Evolutionary conservation across 208 protist genomes (phyloP), one percentile per base, ranked within the genome.

Genomic region (Trypanosoma rangeli): DNA sequence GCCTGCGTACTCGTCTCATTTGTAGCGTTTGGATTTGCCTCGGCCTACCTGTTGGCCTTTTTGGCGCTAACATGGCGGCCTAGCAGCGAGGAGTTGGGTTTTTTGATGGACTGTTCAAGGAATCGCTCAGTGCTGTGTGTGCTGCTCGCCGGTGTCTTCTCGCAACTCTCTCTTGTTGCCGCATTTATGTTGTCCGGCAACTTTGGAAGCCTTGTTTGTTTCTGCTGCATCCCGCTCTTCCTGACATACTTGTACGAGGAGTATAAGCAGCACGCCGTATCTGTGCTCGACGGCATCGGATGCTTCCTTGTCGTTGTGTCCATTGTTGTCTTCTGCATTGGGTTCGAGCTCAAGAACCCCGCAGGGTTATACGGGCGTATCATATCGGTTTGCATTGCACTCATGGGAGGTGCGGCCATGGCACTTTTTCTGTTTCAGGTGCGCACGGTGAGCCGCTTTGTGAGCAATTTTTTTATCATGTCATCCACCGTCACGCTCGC

Each of bases 161-260:
- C 74, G 1, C 62, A 66, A 22, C 28, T 79, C 8, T 66, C 37
- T 18, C 67, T 79, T n/a, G 63, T 70, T 57, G 37, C 26, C 39
- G 29, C 68, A 29, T 62, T 71, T 70, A 75, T 75, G 60, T 64
- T 79, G 55, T 26, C 4, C 50, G 44, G 33, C 48, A 55, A 48
- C 29, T 18, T 64, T 57, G 62, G 64, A n/a, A 56, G 48, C 26
- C 35, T 74, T 52, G 24, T 70, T 16, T 75, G 68, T 39, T 79
- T 74, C 29, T 75, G 52, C 35, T 68, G 68, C 55, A 66, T 39
- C 24, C 74, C 74, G 33, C 68, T 79, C 26, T 46, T 75, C 22
- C 15, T 74, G 31, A 79, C 74, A 3, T 75, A 68, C 26, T 49
- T 70, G 12, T 79, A 79, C 59, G 74, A 79, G 55, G 68, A 70